Base-by-base conservation (phyloP, 1,284 basidiomycete genomes). In the Papiliotrema fonsecae region DNA sequence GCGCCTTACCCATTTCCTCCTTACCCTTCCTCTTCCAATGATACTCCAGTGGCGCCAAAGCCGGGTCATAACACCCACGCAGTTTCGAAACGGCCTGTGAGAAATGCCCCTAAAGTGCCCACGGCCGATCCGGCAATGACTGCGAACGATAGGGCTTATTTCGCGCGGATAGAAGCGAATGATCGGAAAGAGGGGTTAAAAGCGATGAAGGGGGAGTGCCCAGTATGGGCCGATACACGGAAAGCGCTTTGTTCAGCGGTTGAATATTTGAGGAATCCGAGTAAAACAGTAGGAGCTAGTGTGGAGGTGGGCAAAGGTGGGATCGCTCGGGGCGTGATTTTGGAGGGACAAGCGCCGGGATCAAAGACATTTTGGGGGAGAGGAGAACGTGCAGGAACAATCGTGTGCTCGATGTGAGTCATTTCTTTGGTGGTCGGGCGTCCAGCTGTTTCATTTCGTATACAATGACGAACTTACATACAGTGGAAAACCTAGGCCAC, bases 211-310 rank as follows among this genome's bases (percentile, higher is more conserved):
- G 61, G 61, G 0, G 48, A 56, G 2, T 64, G 61, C 50, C 67
- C 70, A 1, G 60, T 69, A 2, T 72, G 70, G 69, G 62, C 69
- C 0, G 42, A 61, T n/a, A 67, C 62, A 3, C 50, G 64, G 22
- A 41, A 54, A 21, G 63, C 58, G 1, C 50, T 72, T 4, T 52
- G 56, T 16, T 49, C 49, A 3, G 64, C 62, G 2, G 42, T 56
- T 9, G 64, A 65, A 43, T 68, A 68, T 43, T 52, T 70, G n/a
- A 50, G 62, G 9, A 48, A 62, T 30, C 66, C 69, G 16, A 49
- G 46, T 1, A 49, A 45, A 24, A 67, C 62, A 3, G 42, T 34
- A 1, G 72, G 72, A 2, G 69, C 55, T 1, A 62, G 60, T 41
- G 64, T 74, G 24, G 58, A 65, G 22, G 58, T 70, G 21, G 64